Evolutionary conservation across 108 stramenopile species (phyloP).

Genomic region (Nitzschia sp.): DNA sequence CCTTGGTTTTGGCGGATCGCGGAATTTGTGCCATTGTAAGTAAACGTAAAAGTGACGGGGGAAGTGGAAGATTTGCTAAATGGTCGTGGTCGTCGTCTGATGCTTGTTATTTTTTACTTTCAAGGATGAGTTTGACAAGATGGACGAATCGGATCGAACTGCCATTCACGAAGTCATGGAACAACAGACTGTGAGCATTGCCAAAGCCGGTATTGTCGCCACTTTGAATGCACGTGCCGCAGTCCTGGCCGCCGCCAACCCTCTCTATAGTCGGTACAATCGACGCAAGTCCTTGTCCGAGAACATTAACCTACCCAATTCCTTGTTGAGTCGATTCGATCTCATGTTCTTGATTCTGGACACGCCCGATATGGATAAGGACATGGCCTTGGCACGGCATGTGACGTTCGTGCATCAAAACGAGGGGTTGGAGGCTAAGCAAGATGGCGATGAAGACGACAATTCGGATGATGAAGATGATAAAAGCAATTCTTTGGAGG

Average conservation of each 20-base stretch:
- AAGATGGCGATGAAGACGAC: conserved; percentile 40
- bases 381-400: conserved; percentile 95
- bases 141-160: conserved; percentile 96
- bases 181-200: conserved; percentile 98
- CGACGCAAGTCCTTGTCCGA: conserved; percentile 84
- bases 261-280: conserved; percentile 95
- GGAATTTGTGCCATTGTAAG: conserved; percentile 95
- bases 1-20: conserved; percentile 97
- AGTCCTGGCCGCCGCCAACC: conserved; percentile 99
- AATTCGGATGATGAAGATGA: conserved; percentile 33
- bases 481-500: not conserved
- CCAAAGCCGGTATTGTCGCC: conserved; percentile 99
- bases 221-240: conserved; percentile 98
- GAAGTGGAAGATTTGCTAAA: too few species aligned
- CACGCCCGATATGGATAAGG: conserved; percentile 83
- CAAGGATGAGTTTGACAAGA: conserved; percentile 95
- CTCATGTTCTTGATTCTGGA: conserved; percentile 97
- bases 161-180: conserved; percentile 99
- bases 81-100: too few species aligned
- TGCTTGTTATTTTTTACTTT: not conserved
- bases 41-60: not conserved
- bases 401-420: conserved; percentile 98
- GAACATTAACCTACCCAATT: conserved; percentile 98
- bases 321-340: conserved; percentile 97
- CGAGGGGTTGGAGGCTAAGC: conserved; percentile 61